Evolutionary conservation across 768 basidiomycete species (phyloP), one percentile per base, ranked within the genome.

Genomic region (Tylopilus balloui): DNA sequence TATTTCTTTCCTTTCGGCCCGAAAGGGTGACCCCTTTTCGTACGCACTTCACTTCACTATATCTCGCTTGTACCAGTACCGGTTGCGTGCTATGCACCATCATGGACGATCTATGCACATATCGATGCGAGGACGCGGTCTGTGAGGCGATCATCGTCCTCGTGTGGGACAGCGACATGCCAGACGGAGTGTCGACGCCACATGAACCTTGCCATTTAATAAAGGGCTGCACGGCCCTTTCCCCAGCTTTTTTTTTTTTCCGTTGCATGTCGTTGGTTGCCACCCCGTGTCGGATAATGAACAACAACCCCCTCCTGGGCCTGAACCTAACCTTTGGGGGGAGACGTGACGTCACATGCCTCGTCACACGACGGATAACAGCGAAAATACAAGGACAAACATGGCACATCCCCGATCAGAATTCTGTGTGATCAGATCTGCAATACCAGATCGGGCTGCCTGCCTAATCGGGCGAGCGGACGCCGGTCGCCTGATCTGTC

Each of bases 351-450:
- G 61, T 64, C 62, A 62, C 50, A 44, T 36, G 41, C 19, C 17
- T 17, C 31, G 52, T 54, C 56, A 58, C 57, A 59, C 57, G 61
- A 60, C 50, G 12, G 45, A 50, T 50, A 58, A 56, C 36, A 59
- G 4, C 19, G 25, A 43, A 32, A 48, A 58, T 45, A 54, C 56
- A 63, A 43, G 41, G 25, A 47, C 55, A 58, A 53, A 63, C 23
- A 55, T 21, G 44, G n/a, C 41, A 56, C 53, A 60, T 56, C 42
- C 59, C 65, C 65, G 67, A 66, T 66, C 65, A 66, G 58, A 66
- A 69, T 66, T 69, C 65, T 60, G 51, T 50, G 21, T 51, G 65
- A 64, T 68, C 62, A 48, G 62, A 66, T 66, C 66, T 57, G 41
- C 56, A 27, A 1, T 24, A 19, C 52, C 61, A 50, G 58, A 65